These are phyloP conservation scores for Colletotrichum australisinense DNA, from an alignment of 2,329 filamentous ascomycete genomes.

Conservation along the genomic window DNA sequence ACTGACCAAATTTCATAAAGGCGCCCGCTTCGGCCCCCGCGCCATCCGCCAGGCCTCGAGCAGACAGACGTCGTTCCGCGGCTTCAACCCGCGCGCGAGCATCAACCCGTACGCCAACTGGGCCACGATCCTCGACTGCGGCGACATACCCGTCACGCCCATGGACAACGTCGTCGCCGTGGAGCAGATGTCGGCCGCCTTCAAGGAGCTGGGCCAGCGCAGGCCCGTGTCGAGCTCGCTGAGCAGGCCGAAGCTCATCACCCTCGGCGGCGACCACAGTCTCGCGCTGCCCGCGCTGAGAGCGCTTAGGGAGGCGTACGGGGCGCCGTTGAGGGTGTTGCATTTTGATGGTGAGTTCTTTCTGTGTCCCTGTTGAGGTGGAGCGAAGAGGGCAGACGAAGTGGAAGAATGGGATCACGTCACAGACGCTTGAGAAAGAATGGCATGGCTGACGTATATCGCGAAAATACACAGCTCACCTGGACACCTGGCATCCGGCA, in stretches of 20 bases:
- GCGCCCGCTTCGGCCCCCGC: conserved; percentile 86
- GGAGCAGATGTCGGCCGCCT: conserved; percentile 86
- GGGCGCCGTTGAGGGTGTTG: conserved; percentile 73
- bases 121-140: conserved; percentile 87
- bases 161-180: conserved; percentile 87
- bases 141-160: conserved; percentile 88
- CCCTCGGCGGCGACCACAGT: conserved; percentile 80
- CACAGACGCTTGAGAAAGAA: not conserved
- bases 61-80: conserved; percentile 82
- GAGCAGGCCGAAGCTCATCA: conserved; percentile 68
- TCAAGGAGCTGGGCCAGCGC: conserved; percentile 71
- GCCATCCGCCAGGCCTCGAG: conserved; percentile 87
- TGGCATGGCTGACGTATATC: conserved; percentile 30
- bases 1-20: conserved; percentile 41
- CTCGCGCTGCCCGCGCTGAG: conserved; percentile 77
- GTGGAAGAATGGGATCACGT: not conserved
- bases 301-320: conserved; percentile 71
- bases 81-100: conserved; percentile 81
- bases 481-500: conserved; percentile 87
- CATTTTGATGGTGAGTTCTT: conserved; percentile 71
- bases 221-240: conserved; percentile 46
- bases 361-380: too few species aligned
- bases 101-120: conserved; percentile 87
- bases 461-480: conserved; percentile 59
- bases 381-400: not conserved